phyloP scores from a whole-genome alignment of 2,329 filamentous ascomycete species.

The Aspergillus ochraceoroseus region DNA sequence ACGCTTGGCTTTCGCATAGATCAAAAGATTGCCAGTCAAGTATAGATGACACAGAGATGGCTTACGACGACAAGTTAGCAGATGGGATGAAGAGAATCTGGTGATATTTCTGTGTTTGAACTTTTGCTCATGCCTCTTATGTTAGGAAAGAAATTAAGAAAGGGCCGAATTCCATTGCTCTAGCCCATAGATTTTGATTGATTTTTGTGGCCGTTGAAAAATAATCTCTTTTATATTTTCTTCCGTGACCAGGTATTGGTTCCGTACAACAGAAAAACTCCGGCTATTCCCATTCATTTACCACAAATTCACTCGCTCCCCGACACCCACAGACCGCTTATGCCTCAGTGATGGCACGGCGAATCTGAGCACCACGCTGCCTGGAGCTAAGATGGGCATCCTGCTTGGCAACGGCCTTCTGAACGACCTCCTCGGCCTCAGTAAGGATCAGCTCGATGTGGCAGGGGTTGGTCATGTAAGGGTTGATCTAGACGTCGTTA shows the following conservation, averaged over 20 bases:
- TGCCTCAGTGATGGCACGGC: conserved; percentile 57
- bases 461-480: conserved; percentile 99
- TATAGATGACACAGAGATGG: too few species aligned
- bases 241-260: conserved; percentile 31
- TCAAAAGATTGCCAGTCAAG: too few species aligned
- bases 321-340: conserved; percentile 38
- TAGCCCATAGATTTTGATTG: conserved; percentile 12
- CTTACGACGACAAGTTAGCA: too few species aligned
- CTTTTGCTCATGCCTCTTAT: too few species aligned
- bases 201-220: conserved; percentile 15
- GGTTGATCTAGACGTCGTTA: conserved; percentile 73
- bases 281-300: conserved; percentile 35
- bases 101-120: too few species aligned
- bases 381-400: conserved; percentile 74
- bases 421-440: conserved; percentile 91
- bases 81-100: too few species aligned
- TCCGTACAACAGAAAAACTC: conserved; percentile 36
- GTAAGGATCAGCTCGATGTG: conserved; percentile 99
- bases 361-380: conserved; percentile 72
- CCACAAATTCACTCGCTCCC: conserved; percentile 24
- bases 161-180: conserved; percentile 10
- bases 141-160: conserved; percentile 1
- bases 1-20: conserved; percentile 13
- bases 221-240: conserved; percentile 27
- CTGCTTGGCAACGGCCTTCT: conserved; percentile 73